Base-by-base conservation (phyloP, 2,329 filamentous ascomycete genomes). In the Shiraia sp. region DNA sequence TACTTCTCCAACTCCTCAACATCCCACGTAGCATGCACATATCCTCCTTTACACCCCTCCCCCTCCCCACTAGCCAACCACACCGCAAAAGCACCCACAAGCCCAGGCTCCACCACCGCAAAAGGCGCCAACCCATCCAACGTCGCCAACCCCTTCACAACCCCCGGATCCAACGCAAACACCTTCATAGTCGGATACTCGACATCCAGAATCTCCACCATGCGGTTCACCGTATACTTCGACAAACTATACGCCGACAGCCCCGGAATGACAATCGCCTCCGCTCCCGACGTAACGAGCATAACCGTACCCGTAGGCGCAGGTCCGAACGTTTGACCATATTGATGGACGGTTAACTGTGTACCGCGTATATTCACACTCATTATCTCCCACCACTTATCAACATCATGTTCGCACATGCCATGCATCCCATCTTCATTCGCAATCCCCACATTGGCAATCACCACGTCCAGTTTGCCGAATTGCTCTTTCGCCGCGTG, bases 301-400 rank as follows among this genome's bases (percentile, higher is more conserved):
- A 52, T 26, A 10, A 43, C 14, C 7, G 43, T 40, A 3, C 42
- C 42, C 2, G 19, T 27, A 2, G 34, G 27, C 9, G 26, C 32
- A 1, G 45, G 42, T 6, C 30, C 31, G 25, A 48, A 53, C 0
- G 37, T 36, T 3, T 22, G 16, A 22, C 53, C 43, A 16, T 40
- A 55, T 13, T 48, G 34, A 24, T 53, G 52, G 9, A 41, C 43
- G 14, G 50, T 32, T 19, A 46, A 43, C 15, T 47, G 35, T 9
- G 48, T 45, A 14, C 45, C 45, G 9, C 40, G 32, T 3, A 53
- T 34, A 23, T 56, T 51, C 3, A 33, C 43, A 2, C 29, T 46
- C 16, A 44, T 40, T 9, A 40, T 30, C 6, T 36, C 23, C 40
- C 39, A 41, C 40, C 46, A 44, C 10, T 17, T 23, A 13, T 46